These are phyloP conservation scores for Fraxinus xanthoxyloides DNA, from an alignment of 305 asterid genomes.

Conservation along the genomic window DNA sequence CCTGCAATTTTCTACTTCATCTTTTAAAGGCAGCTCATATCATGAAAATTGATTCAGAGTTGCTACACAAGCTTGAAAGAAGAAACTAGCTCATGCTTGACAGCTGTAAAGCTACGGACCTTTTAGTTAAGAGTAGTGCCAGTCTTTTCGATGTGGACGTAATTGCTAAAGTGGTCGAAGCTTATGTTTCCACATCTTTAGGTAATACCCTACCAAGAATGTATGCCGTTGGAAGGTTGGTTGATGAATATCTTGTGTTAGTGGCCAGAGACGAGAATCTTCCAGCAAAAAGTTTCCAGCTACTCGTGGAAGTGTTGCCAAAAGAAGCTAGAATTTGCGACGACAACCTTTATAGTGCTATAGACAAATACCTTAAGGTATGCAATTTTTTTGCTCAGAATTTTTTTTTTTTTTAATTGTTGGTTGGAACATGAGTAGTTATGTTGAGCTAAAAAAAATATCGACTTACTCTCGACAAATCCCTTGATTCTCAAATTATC, in stretches of 20 bases:
- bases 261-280: constrained; percentile 24
- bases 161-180: constrained; percentile 26
- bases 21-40: constrained; percentile 25
- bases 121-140: constrained; percentile 25
- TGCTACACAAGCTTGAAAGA: constrained; percentile 19
- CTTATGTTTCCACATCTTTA: constrained; percentile 23
- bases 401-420: neutral
- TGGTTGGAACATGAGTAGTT: neutral
- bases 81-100: constrained; percentile 26
- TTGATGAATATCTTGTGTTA: constrained; percentile 27
- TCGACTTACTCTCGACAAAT: neutral
- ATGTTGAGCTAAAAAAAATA: neutral
- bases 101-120: constrained; percentile 23
- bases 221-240: constrained; percentile 23
- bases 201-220: constrained; percentile 16
- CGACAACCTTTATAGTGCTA: constrained; percentile 34
- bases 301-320: constrained; percentile 28
- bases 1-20: constrained; percentile 38
- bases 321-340: constrained; percentile 21
- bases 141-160: constrained; percentile 27
- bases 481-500: neutral
- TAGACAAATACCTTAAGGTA: constrained; percentile 32
- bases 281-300: constrained; percentile 25
- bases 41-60: constrained; percentile 21
- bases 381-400: neutral